These are phyloP conservation scores for Knufia petricola DNA, from an alignment of 2,329 filamentous ascomycete genomes.

Conservation along the genomic window DNA sequence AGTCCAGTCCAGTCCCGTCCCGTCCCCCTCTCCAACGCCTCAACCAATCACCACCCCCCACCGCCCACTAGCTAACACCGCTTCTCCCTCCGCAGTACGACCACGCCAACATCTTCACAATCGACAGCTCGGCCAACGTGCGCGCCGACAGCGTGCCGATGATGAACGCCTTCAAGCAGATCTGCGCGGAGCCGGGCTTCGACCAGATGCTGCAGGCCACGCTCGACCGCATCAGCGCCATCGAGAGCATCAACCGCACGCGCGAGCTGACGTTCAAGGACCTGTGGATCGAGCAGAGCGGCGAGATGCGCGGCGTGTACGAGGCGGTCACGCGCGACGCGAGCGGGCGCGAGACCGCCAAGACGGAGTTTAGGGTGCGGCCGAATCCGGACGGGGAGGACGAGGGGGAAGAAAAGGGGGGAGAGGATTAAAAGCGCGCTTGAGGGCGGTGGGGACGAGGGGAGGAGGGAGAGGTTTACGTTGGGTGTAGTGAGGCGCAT, in stretches of 20 bases:
- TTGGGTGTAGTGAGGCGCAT: too few relatives aligned
- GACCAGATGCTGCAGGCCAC: conserved; percentile 73
- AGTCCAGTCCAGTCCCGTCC: too few relatives aligned
- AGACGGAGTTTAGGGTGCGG: conserved; percentile 39
- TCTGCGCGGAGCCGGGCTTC: conserved; percentile 69
- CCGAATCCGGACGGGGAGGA: conserved; percentile 11
- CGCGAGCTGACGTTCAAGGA: conserved; percentile 93
- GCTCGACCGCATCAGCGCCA: conserved; percentile 74
- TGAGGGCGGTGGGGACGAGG: too few relatives aligned
- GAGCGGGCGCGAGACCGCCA: conserved; percentile 39
- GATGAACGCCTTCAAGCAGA: conserved; percentile 81
- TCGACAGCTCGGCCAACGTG: conserved; percentile 76
- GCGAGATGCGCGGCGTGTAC: conserved; percentile 54
- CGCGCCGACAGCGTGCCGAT: conserved; percentile 92
- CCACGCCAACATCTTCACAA: conserved; percentile 89
- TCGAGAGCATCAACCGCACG: conserved; percentile 88
- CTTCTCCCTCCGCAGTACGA: too few relatives aligned
- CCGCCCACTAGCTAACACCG: too few relatives aligned
- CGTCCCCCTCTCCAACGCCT: too few relatives aligned
- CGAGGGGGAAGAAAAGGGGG: neutral
- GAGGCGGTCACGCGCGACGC: conserved; percentile 46
- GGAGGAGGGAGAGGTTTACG: too few relatives aligned
- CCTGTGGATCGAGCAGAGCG: conserved; percentile 56
- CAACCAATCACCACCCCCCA: too few relatives aligned
- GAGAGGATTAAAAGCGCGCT: too few relatives aligned